Percentiles rank a stretch among this genome's conserved stretches.
phyloP scores from a whole-genome alignment of 2,329 filamentous ascomycete species.

The Keithomyces neogunnii region DNA sequence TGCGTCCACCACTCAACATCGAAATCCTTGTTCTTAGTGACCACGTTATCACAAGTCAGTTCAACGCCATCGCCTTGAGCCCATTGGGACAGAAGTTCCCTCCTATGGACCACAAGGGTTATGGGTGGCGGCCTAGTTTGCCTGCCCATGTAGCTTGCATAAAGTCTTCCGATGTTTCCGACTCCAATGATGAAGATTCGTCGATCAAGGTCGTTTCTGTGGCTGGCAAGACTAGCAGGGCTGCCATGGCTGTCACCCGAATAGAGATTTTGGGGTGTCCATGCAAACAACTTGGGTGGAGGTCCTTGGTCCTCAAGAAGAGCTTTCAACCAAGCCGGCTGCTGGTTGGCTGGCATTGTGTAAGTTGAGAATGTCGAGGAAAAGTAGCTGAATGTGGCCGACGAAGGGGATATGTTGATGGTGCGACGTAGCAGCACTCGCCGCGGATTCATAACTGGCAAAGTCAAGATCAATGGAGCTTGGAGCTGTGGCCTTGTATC shows the following conservation, averaged over 20 bases:
- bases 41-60: slow-evolving; percentile 27
- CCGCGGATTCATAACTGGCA: background rate
- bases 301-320: slow-evolving; percentile 17
- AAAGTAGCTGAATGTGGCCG: background rate
- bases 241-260: background rate
- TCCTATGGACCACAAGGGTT: slow-evolving; percentile 69
- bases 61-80: slow-evolving; percentile 32
- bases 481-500: no score
- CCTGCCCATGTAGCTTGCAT: slow-evolving; percentile 62
- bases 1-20: slow-evolving; percentile 48
- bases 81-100: slow-evolving; percentile 41
- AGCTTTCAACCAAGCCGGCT: slow-evolving; percentile 22
- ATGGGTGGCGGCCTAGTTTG: slow-evolving; percentile 57
- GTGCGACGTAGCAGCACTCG: background rate
- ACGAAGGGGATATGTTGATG: background rate
- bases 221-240: slow-evolving; percentile 5
- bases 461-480: background rate
- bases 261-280: slow-evolving; percentile 22
- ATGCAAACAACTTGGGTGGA: slow-evolving; percentile 28
- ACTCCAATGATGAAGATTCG: slow-evolving; percentile 71
- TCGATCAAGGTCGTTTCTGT: slow-evolving; percentile 14
- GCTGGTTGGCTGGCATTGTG: background rate
- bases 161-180: slow-evolving; percentile 73
- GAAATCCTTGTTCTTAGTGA: slow-evolving; percentile 28
- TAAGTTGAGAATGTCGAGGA: background rate